Evolutionary conservation across 495 filamentous ascomycete species (phyloP), one percentile per base, ranked within the genome.

Genomic region (Penicillium ochrochloron): DNA sequence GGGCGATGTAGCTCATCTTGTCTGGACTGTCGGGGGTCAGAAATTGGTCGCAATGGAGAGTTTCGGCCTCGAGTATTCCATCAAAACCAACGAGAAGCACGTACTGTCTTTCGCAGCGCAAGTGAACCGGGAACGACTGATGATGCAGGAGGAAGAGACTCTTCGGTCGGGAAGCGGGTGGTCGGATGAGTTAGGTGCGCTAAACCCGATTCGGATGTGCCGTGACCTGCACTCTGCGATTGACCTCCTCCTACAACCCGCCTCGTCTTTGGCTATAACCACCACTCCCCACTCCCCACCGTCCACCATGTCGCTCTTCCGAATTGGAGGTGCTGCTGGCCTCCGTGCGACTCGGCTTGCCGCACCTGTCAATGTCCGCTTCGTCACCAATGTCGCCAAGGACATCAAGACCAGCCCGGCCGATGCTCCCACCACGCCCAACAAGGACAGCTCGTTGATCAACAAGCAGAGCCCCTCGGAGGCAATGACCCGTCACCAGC

Each of bases 1-100:
- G 90, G 71, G 86, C 84, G 72, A 95, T 86, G 87, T 86, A 93
- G 83, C 93, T 97, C 94, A 97, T 98, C 78, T 82, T 90, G 86
- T 76, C 74, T 75, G 78, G 78, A 70, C 73, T 77, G 33, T 34
- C 53, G 55, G 44, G 34, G 42, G 70, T 80, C 66, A 80, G 73
- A 68, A 64, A 70, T 62, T 61, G 46, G 63, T 68, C 70, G 65
- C 70, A 65, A 25, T n/a, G 7, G 29, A 62, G 50, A 31, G 37
- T 25, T 51, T 9, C n/a, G 15, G 46, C 34, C 29, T 50, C 33
- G 33, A 50, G 63, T 54, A 68, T 31, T 42, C 34, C n/a, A 41
- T 44, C 4, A 39, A 21, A 25, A 31, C n/a, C 33, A 63, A 51
- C 50, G 10, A 23, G 15, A 44, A 39, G 12, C 27, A 61, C 76